Evolutionary conservation across 2,329 filamentous ascomycete species (phyloP), one percentile per base, ranked within the genome.

Genomic region (Grosmannia huntii): DNA sequence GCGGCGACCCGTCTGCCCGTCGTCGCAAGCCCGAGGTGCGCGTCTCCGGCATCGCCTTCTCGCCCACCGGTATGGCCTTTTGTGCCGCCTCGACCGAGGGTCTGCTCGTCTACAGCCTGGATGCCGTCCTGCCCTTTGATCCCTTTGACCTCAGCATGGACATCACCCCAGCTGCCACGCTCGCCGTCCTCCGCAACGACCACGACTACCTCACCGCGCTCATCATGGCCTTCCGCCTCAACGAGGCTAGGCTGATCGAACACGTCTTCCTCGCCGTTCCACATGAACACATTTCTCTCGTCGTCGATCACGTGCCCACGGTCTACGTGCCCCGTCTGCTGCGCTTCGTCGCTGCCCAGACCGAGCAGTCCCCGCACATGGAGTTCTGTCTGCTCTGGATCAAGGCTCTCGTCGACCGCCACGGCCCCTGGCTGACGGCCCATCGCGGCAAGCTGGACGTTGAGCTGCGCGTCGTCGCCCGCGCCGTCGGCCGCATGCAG

Each of bases 351-450:
- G 90, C 90, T 2, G 80, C 86, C 11, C 89, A 95, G 66, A 88
- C 89, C 1, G 92, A 97, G 66, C 85, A 92, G 68, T 91, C 87
- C 2, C 92, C 91, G 1, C 92, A 96, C 75, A 80, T 99, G 5
- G 94, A 99, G 72, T 95, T 97, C 72, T 95, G 94, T 66, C 75
- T 99, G 51, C 75, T 92, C 10, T 99, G 94, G 94, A 87, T 96
- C 66, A 89, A 94, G 70, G 84, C 89, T 1, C 73, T 87, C 38
- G 76, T 97, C 60, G 86, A 87, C 65, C 84, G 84, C 65, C 92
- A 97, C 69, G 94, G 94, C 38, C 79, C 86, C 25, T 92, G 87
- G 77, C 79, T 99, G 65, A 87, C 89, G 60, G 87, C 91, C 41
- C 87, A 92, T 69, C 79, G 86, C 25, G 86, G 82, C 56, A 85